Percentiles rank a stretch among this genome's conserved stretches.
phyloP scores from a whole-genome alignment of 345 rosid species.

The Chamaenerion angustifolium region DNA sequence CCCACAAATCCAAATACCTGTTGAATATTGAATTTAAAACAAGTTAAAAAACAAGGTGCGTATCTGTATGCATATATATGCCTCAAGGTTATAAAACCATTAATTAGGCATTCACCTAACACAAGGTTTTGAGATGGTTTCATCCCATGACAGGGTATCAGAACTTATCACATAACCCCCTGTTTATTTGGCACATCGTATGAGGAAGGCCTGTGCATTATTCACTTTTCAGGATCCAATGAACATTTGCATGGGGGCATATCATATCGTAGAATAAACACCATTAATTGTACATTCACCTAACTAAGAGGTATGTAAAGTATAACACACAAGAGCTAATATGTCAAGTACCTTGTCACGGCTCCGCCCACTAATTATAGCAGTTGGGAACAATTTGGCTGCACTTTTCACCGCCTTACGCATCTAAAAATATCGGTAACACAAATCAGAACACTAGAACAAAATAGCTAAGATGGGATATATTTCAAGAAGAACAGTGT shows the following conservation, averaged over 20 bases:
- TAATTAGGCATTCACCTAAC: too few relatives aligned
- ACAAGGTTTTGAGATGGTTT: too few relatives aligned
- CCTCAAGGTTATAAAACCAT: too few relatives aligned
- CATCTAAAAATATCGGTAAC: constrained; percentile 20
- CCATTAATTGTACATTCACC: too few relatives aligned
- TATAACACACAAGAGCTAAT: too few relatives aligned
- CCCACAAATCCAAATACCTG: constrained; percentile 12
- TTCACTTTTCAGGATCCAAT: background rate
- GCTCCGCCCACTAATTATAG: constrained; percentile 36
- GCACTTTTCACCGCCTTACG: constrained; percentile 18
- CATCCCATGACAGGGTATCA: constrained; percentile 1
- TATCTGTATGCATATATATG: too few relatives aligned
- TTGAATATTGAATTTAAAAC: background rate
- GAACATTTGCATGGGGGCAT: background rate
- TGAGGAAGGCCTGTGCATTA: too few relatives aligned
- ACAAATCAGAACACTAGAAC: background rate
- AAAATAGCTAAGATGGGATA: background rate
- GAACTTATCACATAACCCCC: too few relatives aligned
- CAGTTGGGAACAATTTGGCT: constrained; percentile 30
- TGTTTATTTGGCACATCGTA: too few relatives aligned
- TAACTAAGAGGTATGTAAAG: too few relatives aligned
- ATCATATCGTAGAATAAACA: too few relatives aligned
- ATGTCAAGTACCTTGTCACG: constrained; percentile 22
- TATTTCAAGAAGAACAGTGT: background rate
- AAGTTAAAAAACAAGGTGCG: background rate